Base-by-base conservation (phyloP, 2,329 filamentous ascomycete genomes). In the Alternaria consortialis region DNA sequence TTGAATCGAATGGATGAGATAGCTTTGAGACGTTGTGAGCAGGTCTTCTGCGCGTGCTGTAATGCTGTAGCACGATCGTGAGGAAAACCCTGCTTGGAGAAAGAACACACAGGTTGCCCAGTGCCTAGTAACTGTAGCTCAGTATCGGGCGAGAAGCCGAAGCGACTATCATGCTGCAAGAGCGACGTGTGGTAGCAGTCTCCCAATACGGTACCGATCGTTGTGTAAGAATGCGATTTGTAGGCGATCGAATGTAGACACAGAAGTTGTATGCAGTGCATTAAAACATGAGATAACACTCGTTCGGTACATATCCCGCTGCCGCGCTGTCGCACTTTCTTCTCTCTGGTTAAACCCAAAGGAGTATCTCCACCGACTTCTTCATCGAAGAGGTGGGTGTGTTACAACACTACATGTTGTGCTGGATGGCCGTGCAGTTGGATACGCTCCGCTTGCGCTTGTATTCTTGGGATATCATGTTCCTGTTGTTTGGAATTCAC, bases 31-130 rank as follows among this genome's bases (percentile, higher is more conserved):
- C 5, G 51, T 53, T 53, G 40, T 54, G 58, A 29, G 40, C 40
- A 17, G 20, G 40, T 32, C 17, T 20, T 40, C n/a, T 56, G 39
- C 17, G 39, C 32, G 32, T 55, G 25, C 29, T 55, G 53, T 50
- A 53, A 51, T 44, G 55, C 37, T 31, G 60, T 63, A 43, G 34
- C 34, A 62, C 42, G 31, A 47, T 43, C 36, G 36, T 53, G 17
- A 37, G 23, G 31, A 37, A 11, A 39, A 43, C 12, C 17, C 29
- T 23, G 20, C 13, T 9, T 23, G 8, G 36, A 47, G 20, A 27
- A 17, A 37, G 29, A 20, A 23, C 31, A 39, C 43, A 23, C 12
- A 9, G 13, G 46, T n/a, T 15, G 20, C 20, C 13, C 32, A 17
- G 39, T 55, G 53, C 25, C 15, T 34, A n/a, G 20, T 40, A 17